Conservation (phyloP, 2,329 filamentous ascomycete species). For the Aureobasidium sp. region DNA sequence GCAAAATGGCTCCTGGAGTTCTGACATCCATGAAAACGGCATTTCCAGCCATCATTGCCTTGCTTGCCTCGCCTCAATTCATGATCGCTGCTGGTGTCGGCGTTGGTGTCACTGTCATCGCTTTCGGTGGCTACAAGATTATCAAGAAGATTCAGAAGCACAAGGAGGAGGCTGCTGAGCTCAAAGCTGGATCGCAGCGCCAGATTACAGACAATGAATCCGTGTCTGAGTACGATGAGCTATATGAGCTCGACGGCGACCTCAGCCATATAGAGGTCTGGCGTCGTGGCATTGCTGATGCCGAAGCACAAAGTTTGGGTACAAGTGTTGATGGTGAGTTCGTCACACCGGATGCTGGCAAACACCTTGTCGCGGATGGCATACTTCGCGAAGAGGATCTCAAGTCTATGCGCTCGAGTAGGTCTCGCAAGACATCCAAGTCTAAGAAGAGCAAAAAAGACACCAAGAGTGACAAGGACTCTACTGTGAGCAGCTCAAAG, state of each 20-base stretch:
- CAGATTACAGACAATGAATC: slow-evolving; percentile 23
- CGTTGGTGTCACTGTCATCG: slow-evolving; percentile 88
- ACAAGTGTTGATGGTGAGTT: slow-evolving; percentile 60
- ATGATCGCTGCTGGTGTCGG: slow-evolving; percentile 84
- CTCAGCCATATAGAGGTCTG: slow-evolving; percentile 54
- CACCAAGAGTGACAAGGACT: slow-evolving; percentile 24
- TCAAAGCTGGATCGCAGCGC: slow-evolving; percentile 19
- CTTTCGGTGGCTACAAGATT: slow-evolving; percentile 95
- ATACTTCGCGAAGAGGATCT: slow-evolving; percentile 42
- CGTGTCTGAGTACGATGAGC: slow-evolving; percentile 42
- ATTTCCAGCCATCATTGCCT: slow-evolving; percentile 76
- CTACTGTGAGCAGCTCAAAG: slow-evolving; percentile 13
- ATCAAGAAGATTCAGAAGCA: slow-evolving; percentile 68
- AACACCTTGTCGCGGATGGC: slow-evolving; percentile 37
- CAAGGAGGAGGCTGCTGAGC: slow-evolving; percentile 27
- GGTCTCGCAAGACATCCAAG: slow-evolving; percentile 18
- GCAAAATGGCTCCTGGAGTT: slow-evolving; percentile 77
- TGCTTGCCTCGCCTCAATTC: slow-evolving; percentile 87
- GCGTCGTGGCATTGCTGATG: slow-evolving; percentile 55
- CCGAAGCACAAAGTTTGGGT: slow-evolving; percentile 44
- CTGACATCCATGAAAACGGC: slow-evolving; percentile 67
- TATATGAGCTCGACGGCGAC: slow-evolving; percentile 46
- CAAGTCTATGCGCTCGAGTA: slow-evolving; percentile 36
- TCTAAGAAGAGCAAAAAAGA: slow-evolving; percentile 25
- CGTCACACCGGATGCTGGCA: slow-evolving; percentile 50